Base-by-base conservation (phyloP, 2,329 filamentous ascomycete species). In the Lizonia empirigonia region DNA sequence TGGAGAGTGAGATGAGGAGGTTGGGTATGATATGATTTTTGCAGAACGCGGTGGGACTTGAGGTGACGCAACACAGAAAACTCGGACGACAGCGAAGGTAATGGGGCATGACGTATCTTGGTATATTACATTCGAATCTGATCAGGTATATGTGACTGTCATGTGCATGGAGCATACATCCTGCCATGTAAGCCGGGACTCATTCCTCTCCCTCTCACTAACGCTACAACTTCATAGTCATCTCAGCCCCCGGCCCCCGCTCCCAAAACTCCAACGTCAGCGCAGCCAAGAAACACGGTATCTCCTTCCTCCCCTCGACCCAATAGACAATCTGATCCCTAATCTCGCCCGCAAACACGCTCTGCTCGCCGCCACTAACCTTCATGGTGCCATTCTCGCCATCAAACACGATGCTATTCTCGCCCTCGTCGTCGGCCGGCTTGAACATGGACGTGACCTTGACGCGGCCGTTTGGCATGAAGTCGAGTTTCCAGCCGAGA, bases 361-460 rank as follows among this genome's bases (percentile, higher is more conserved):
- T 95, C 68, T 89, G 84, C 1, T 91, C 90, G 0, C 94, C 94
- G 1, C 94, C 94, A 26, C 88, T 90, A 50, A 99, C 89, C 80
- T 99, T 99, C 94, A 99, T 99, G 1, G 92, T 97, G 7, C 93
- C 94, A 50, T 89, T 86, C 76, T 97, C 91, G 42, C 91, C 91
- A 73, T 96, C 91, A 71, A 97, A 97, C 0, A 96, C 85, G 36
- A 86, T 85, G 5, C 77, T 82, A 55, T 85, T 83, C 56, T 73
- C 69, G 9, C 64, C 63, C 9, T 89, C 86, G 47, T 89, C 85
- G 6, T 81, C 69, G 71, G 84, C 76, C 0, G 91, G 88, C 69
- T 89, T 89, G 69, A 93, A 95, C 59, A 93, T 88, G 53, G 83
- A 88, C 46, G 93, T 95, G 18, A 97, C 90, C 24, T 91, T 87